Evolutionary conservation across 1,284 basidiomycete genomes (phyloP), one percentile per base, ranked within the genome.

Genomic region (Wallemia ichthyophaga): DNA sequence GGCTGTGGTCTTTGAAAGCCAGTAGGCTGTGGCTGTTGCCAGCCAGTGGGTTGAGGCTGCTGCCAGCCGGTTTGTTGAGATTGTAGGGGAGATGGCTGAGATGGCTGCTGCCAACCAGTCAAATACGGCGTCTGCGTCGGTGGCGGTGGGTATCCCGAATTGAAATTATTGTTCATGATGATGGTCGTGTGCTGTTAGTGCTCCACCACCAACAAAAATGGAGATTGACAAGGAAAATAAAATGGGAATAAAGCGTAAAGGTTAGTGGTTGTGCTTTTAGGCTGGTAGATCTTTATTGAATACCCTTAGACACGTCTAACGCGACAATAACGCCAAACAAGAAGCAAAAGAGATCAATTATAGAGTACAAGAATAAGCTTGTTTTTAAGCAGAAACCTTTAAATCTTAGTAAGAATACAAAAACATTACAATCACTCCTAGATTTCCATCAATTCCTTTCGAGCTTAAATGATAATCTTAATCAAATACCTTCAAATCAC

Each of bases 1-100:
- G 59, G 59, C 24, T 62, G 59, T 25, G 7, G 24, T 59, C 55
- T 58, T 21, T 57, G 27, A 15, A 54, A 59, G n/a, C 58, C 60
- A 27, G 60, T 59, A 21, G 21, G n/a, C 26, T 57, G 54, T 32
- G 27, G 54, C 27, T 59, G 59, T 25, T 33, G 59, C 23, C 25
- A 56, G 7, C 54, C 54, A 13, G 56, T 57, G 27, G 28, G 59
- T 17, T 27, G 56, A 2, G 57, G 60, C 25, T 55, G 58, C 53
- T 48, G 37, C 37, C 37, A 48, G n/a, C 37, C 37, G 9, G 37
- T 48, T 3, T 5, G 13, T 21, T 48, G 37, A 13, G 37, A 21
- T 17, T 31, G 28, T 31, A 31, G 28, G 7, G 28, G 28, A 31
- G 28, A 31, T 17, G 7, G 28, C 28, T 31, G n/a, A n/a, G n/a